These are phyloP conservation scores for Alternaria metachromatica DNA, from an alignment of 2,329 filamentous ascomycete genomes.

Conservation along the genomic window DNA sequence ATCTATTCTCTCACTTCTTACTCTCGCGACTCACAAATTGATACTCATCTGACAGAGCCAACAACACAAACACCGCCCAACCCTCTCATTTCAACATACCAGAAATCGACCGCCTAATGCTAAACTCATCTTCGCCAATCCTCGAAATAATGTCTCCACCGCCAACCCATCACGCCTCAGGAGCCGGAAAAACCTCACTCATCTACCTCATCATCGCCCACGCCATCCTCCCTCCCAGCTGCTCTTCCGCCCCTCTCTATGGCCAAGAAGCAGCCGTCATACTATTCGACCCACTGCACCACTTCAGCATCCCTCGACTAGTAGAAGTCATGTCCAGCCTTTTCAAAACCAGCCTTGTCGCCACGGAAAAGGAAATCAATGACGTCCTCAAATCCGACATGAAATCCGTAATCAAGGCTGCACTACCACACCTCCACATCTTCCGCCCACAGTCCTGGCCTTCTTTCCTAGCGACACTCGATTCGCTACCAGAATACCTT, in stretches of 20 bases:
- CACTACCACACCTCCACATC: slow-evolving; percentile 64
- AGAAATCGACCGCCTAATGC: slow-evolving; percentile 53
- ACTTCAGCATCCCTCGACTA: slow-evolving; percentile 61
- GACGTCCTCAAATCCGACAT: slow-evolving; percentile 16
- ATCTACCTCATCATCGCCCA: slow-evolving; percentile 63
- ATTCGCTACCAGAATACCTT: slow-evolving; percentile 58
- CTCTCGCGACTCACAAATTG: neutral
- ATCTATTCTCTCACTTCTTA: neutral
- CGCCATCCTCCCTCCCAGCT: slow-evolving; percentile 56
- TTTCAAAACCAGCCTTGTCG: slow-evolving; percentile 3
- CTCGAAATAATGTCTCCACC: slow-evolving; percentile 62
- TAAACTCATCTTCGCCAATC: slow-evolving; percentile 16
- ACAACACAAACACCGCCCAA: neutral
- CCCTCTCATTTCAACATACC: slow-evolving; percentile 51
- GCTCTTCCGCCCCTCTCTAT: slow-evolving; percentile 33
- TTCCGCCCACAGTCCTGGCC: slow-evolving; percentile 61
- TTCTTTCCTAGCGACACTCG: slow-evolving; percentile 59
- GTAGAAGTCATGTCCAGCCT: slow-evolving; percentile 42
- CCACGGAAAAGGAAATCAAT: neutral
- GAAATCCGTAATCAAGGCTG: slow-evolving; percentile 41
- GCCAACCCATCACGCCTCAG: slow-evolving; percentile 45
- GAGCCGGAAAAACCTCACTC: slow-evolving; percentile 65
- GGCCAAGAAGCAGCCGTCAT: slow-evolving; percentile 57
- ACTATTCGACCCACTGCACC: slow-evolving; percentile 63
- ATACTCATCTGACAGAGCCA: neutral